Base-by-base conservation (phyloP, 108 stramenopile genomes). In the Seminavis robusta region DNA sequence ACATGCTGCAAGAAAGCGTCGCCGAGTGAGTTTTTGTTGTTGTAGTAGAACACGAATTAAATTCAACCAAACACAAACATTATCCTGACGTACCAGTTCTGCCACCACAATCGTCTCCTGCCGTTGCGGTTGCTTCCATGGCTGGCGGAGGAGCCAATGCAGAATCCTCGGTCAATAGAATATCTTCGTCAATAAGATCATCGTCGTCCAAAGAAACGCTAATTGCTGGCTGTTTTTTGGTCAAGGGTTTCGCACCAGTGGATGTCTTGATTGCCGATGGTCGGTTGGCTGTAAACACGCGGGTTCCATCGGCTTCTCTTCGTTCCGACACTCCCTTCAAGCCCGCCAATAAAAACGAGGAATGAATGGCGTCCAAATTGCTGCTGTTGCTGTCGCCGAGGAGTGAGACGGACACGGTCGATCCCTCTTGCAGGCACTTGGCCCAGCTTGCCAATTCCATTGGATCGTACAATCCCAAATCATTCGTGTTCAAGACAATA, bases 101-200 rank as follows among this genome's bases (percentile, higher is more conserved):
- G 30, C 92, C 92, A 34, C 70, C 70, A 59, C 92, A 94, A 62
- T 94, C 81, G 17, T 50, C 65, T 29, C 21, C 50, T 13, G 66
- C 69, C 38, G 48, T 47, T 19, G 59, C 63, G 9, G 62, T 55
- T 1, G 58, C 54, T 26, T 47, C 52, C 34, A 79, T 66, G 5
- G 64, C 48, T 0, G 84, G 77, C 1, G 83, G 83, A 27, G 86
- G 80, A 9, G 77, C 80, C 17, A 80, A 13, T 33, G 21, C 6
- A 9, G 41, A 21, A 42, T 21, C 41, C 41, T 21, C 21, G 41
- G 41, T 27, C 49, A 86, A 74, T 3, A 86, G 49, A 48, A 59
- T 80, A 39, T 86, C 84, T 70, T 91, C 89, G 56, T 86, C 81
- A 49, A 90, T 78, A 34, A 81, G 48, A 57, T 75, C 77, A 21